Conservation (phyloP, 345 rosid species). For the Pistacia integerrima region DNA sequence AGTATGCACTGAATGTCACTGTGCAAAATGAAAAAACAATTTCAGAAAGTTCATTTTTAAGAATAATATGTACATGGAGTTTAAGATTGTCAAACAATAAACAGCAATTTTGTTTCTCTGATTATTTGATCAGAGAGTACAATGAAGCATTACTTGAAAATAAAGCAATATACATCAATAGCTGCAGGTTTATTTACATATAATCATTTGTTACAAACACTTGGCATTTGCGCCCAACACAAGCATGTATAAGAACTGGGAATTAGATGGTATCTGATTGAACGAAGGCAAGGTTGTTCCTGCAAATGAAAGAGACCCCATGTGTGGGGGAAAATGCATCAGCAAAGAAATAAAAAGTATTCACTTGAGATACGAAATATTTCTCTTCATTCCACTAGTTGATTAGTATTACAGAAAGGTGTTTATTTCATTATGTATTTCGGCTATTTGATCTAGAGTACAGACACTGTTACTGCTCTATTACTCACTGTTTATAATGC, state of each 20-base stretch:
- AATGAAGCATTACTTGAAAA: slow-evolving; percentile 5
- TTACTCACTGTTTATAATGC: slow-evolving; percentile 59
- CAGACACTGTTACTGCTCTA: not conserved
- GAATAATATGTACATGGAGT: not conserved
- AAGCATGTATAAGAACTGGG: not conserved
- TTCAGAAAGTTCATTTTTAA: not conserved
- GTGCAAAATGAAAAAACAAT: too few species aligned
- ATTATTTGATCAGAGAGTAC: slow-evolving; percentile 10
- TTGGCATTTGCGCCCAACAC: slow-evolving; percentile 6
- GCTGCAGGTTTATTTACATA: slow-evolving; percentile 8
- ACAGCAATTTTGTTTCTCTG: slow-evolving; percentile 1
- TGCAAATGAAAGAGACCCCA: slow-evolving; percentile 21
- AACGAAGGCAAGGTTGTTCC: slow-evolving; percentile 25
- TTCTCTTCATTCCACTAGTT: slow-evolving; percentile 7
- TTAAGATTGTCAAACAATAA: not conserved
- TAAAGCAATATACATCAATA: not conserved
- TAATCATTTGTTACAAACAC: slow-evolving; percentile 6
- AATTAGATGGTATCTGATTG: slow-evolving; percentile 14
- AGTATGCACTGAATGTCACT: too few species aligned
- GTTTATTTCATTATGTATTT: not conserved
- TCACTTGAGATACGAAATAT: not conserved
- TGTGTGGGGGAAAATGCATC: slow-evolving; percentile 18
- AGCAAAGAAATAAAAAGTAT: not conserved
- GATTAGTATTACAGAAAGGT: not conserved
- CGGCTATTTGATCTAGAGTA: not conserved